Percentiles rank a stretch among this genome's conserved stretches.
phyloP scores from a whole-genome alignment of 306 rosid species.

The Vicia faba region DNA sequence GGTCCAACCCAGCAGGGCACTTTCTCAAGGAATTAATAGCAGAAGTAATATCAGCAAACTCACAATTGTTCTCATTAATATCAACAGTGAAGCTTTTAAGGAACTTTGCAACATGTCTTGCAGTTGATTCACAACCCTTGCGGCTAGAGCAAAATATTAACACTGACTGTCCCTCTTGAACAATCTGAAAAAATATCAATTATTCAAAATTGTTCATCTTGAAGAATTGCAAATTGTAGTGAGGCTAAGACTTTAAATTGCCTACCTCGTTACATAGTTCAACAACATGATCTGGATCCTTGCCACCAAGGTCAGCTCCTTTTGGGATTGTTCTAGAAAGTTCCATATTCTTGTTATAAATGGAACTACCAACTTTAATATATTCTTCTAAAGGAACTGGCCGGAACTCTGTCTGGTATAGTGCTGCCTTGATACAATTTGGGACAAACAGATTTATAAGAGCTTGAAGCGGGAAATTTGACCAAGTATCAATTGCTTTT shows the following conservation, averaged over 20 bases:
- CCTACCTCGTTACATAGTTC: constrained; percentile 93
- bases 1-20: constrained; percentile 94
- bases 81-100: constrained; percentile 60
- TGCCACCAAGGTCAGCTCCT: constrained; percentile 81
- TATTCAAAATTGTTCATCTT: constrained; percentile 29
- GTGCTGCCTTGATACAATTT: constrained; percentile 77
- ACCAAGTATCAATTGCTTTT: background rate
- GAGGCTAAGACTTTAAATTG: constrained; percentile 34
- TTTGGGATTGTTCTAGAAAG: constrained; percentile 71
- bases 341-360: constrained; percentile 81
- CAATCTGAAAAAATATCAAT: constrained; percentile 63
- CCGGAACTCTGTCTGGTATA: constrained; percentile 91
- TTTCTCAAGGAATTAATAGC: constrained; percentile 77
- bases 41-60: constrained; percentile 62
- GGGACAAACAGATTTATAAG: constrained; percentile 36
- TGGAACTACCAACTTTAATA: constrained; percentile 81
- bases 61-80: constrained; percentile 52
- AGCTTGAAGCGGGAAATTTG: constrained; percentile 1
- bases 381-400: constrained; percentile 98
- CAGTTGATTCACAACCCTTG: constrained; percentile 98
- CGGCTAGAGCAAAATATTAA: constrained; percentile 95
- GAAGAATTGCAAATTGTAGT: constrained; percentile 31
- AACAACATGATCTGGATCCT: constrained; percentile 97
- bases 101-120: constrained; percentile 79
- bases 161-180: constrained; percentile 94